These are phyloP conservation scores for Hymenoscyphus occultus DNA, from an alignment of 2,329 filamentous ascomycete genomes.

Conservation along the genomic window DNA sequence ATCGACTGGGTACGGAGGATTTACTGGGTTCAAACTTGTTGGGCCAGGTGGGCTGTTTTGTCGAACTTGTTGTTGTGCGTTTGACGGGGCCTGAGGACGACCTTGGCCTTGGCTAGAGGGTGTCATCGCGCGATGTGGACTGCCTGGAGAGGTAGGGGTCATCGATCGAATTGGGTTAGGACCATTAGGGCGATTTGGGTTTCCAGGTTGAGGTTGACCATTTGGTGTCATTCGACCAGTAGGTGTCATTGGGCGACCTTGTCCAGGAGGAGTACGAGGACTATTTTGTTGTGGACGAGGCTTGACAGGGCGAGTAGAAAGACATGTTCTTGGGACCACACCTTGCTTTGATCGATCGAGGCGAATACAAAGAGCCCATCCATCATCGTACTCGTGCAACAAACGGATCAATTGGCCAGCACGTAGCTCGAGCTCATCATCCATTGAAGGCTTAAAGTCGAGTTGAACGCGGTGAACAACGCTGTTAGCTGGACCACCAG, in stretches of 20 bases:
- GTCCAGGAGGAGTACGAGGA: slow-evolving; percentile 28
- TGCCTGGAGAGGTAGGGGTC: slow-evolving; percentile 25
- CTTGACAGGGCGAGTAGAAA: slow-evolving; percentile 84
- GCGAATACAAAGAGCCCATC: slow-evolving; percentile 91
- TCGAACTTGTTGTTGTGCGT: slow-evolving; percentile 25
- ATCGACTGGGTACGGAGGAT: slow-evolving; percentile 9
- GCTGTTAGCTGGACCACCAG: slow-evolving; percentile 56
- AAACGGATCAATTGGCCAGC: slow-evolving; percentile 83
- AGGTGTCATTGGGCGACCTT: slow-evolving; percentile 22
- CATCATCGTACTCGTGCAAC: slow-evolving; percentile 95
- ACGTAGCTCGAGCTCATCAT: slow-evolving; percentile 81
- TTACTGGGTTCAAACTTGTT: slow-evolving; percentile 29
- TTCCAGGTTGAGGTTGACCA: slow-evolving; percentile 15
- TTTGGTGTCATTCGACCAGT: slow-evolving; percentile 22
- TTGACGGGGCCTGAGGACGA: slow-evolving; percentile 26
- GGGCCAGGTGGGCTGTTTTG: slow-evolving; percentile 28
- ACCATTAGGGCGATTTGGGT: slow-evolving; percentile 15
- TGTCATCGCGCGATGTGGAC: slow-evolving; percentile 17
- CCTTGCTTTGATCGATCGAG: slow-evolving; percentile 90
- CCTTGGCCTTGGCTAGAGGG: slow-evolving; percentile 14
- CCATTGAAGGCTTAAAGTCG: slow-evolving; percentile 89
- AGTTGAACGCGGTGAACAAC: slow-evolving; percentile 89
- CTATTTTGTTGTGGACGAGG: slow-evolving; percentile 35
- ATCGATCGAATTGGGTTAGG: slow-evolving; percentile 18
- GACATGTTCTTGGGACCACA: slow-evolving; percentile 88